Percentiles rank a stretch among this genome's conserved stretches.
These are phyloP conservation scores for Geotrichum histeridarum DNA, from an alignment of 1,139 yeast genomes.

Conservation along the genomic window DNA sequence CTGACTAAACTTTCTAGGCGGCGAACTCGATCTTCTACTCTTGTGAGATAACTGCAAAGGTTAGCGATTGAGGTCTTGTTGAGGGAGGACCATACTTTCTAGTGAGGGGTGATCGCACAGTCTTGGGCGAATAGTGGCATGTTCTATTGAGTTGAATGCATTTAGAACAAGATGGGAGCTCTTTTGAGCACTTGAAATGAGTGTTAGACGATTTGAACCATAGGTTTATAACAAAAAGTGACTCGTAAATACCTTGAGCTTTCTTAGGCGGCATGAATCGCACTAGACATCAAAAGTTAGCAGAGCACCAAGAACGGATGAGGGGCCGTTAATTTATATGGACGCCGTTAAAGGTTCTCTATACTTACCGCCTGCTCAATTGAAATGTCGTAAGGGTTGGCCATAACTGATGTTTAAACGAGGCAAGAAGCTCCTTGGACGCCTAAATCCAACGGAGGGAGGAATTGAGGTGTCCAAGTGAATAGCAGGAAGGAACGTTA, in stretches of 20 bases:
- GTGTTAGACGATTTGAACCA: neutral
- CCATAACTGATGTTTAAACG: neutral
- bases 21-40: slow-evolving; percentile 61
- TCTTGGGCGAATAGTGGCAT: slow-evolving; percentile 72
- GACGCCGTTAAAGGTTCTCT: neutral
- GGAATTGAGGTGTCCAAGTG: too few species aligned
- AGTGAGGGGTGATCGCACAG: slow-evolving; percentile 74
- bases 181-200: slow-evolving; percentile 49
- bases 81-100: slow-evolving; percentile 48
- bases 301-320: neutral
- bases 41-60: slow-evolving; percentile 45
- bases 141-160: slow-evolving; percentile 69
- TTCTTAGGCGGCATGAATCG: slow-evolving; percentile 48
- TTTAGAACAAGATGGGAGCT: slow-evolving; percentile 69
- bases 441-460: too few species aligned
- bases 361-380: slow-evolving; percentile 19
- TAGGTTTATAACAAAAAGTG: neutral
- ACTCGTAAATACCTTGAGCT: slow-evolving; percentile 37
- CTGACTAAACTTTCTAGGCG: slow-evolving; percentile 52
- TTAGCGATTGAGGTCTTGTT: neutral
- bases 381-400: slow-evolving; percentile 3
- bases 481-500: too few species aligned
- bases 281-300: slow-evolving; percentile 34
- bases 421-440: too few species aligned
- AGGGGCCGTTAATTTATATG: neutral